phyloP scores from a whole-genome alignment of 345 rosid genomes.

The Aquilaria sinensis region DNA sequence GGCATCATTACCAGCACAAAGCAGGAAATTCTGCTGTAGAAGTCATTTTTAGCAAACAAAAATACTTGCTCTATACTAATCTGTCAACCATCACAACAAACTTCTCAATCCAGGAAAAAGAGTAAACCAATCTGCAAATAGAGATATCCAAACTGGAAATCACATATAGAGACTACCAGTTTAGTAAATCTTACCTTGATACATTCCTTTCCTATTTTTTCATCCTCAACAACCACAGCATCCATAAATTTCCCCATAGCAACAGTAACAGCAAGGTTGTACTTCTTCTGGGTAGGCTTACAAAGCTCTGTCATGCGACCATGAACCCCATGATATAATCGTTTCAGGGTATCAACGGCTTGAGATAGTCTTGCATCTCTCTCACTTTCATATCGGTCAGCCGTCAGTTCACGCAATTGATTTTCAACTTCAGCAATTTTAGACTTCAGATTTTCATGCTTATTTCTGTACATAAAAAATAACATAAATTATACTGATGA shows the following conservation, averaged over 20 bases:
- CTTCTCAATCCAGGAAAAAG: neutral
- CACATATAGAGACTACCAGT: slow-evolving; percentile 2
- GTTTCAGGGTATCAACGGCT: slow-evolving; percentile 89
- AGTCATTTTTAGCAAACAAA: neutral
- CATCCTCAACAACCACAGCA: slow-evolving; percentile 97
- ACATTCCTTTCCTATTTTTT: slow-evolving; percentile 92
- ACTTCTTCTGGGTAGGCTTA: slow-evolving; percentile 87
- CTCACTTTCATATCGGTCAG: slow-evolving; percentile 90
- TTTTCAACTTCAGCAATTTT: slow-evolving; percentile 73
- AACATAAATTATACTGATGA: neutral
- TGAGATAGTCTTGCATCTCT: slow-evolving; percentile 83
- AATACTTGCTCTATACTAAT: neutral
- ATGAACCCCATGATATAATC: slow-evolving; percentile 91
- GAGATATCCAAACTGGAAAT: neutral
- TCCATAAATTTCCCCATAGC: slow-evolving; percentile 99
- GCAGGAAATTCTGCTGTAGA: neutral
- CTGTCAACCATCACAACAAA: neutral
- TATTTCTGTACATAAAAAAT: slow-evolving; percentile 41
- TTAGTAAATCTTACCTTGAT: slow-evolving; percentile 58
- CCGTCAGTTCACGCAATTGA: slow-evolving; percentile 82
- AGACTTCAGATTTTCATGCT: slow-evolving; percentile 65
- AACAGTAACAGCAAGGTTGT: slow-evolving; percentile 96
- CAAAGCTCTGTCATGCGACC: slow-evolving; percentile 98
- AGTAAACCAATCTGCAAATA: neutral
- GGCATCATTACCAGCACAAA: neutral